phyloP scores from a whole-genome alignment of 768 basidiomycete genomes.

The Scleroderma citrinum region DNA sequence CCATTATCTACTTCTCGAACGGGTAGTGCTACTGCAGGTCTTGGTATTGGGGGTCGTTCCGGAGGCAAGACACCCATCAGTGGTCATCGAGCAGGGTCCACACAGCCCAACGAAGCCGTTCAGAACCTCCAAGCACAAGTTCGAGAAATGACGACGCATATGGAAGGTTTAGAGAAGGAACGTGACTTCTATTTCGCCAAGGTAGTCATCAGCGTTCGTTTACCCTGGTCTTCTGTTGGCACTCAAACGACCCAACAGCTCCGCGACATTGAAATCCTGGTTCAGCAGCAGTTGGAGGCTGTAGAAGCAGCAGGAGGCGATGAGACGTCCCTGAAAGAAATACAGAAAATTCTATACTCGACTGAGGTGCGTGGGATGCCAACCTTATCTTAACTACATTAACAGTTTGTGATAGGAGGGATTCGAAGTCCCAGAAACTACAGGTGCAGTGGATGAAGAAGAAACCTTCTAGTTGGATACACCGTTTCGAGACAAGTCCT shows the following conservation, averaged over 20 bases:
- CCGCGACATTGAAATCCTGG: constrained; percentile 92
- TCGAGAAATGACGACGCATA: constrained; percentile 70
- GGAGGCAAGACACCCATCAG: constrained; percentile 70
- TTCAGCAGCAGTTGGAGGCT: constrained; percentile 69
- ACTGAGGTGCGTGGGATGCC: constrained; percentile 67
- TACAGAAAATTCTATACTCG: constrained; percentile 90
- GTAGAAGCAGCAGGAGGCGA: constrained; percentile 52
- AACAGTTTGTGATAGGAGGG: constrained; percentile 67
- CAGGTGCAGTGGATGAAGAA: constrained; percentile 61
- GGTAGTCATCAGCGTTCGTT: constrained; percentile 41
- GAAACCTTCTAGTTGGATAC: constrained; percentile 55
- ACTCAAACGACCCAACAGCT: constrained; percentile 47
- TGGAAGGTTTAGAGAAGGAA: constrained; percentile 95
- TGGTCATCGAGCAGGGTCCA: constrained; percentile 61
- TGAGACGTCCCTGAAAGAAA: constrained; percentile 60
- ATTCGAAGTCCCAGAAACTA: constrained; percentile 80
- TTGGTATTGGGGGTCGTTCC: constrained; percentile 38
- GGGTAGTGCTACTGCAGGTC: constrained; percentile 26
- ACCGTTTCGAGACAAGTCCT: background rate
- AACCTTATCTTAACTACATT: background rate
- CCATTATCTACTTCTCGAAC: constrained; percentile 46
- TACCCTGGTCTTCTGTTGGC: constrained; percentile 3
- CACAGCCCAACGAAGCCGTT: constrained; percentile 62
- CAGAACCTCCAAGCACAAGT: constrained; percentile 70
- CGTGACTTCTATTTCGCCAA: constrained; percentile 98